Evolutionary conservation across 2,329 filamentous ascomycete species (phyloP), one percentile per base, ranked within the genome.

Genomic region (Aspergillus japonicus): DNA sequence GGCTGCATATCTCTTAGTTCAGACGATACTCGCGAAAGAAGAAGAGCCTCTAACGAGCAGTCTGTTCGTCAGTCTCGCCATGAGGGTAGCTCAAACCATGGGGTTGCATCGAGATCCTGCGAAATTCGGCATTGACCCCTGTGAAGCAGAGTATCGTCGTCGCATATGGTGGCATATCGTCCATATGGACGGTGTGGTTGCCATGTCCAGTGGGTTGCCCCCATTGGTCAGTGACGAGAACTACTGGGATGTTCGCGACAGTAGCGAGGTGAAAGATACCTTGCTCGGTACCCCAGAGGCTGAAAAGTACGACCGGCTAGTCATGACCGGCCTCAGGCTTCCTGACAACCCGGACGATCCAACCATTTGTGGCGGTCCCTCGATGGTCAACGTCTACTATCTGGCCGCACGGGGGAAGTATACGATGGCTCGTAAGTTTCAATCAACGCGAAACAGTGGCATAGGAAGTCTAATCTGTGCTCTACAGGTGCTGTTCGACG

Each of bases 121-220:
- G 0, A 76, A 80, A 23, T 82, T 81, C 61, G 77, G 77, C 5
- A 77, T 82, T 51, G 69, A 73, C 11, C 68, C 77, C 4, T 75
- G 74, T 35, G 78, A 80, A 63, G 78, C 79, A 3, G 79, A 81
- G 62, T 73, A 77, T 47, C 72, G 79, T 26, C 73, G 79, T 53
- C 72, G 79, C 16, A 68, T 81, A 53, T 81, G 79, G 79, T 81
- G 78, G 78, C 79, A 81, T 61, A 79, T 81, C 39, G 75, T 81
- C 26, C 77, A 81, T 49, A 79, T 80, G 70, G 78, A 81, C 62
- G 71, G 78, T n/a, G 74, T 80, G 11, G 76, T 82, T n/a, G 77
- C 80, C 2, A 80, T 81, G 71, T 79, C 80, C 4, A 80, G 78
- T 52, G 80, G 80, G 2, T 68, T 82, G 12, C 79, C 79, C 6